Base-by-base conservation (phyloP, 2,329 filamentous ascomycete species). In the Zopfia rhizophila region DNA sequence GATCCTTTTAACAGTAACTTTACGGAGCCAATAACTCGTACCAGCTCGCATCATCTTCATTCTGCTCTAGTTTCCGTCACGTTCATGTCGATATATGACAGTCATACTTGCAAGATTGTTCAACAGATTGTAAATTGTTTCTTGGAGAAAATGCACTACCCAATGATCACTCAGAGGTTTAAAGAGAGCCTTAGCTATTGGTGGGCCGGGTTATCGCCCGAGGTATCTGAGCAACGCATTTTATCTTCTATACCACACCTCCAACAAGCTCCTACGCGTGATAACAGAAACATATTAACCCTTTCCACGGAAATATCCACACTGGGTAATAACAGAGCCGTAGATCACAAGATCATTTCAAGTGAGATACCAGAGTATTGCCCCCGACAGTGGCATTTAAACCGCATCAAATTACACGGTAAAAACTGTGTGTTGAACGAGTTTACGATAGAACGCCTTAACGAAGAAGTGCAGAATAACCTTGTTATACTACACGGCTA, bases 401-500 rank as follows among this genome's bases (percentile, higher is more conserved):
- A 88, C 49, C 86, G 97, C 78, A 90, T 99, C 8, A 77, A 87
- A 53, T 78, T 99, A 45, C 85, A 87, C 12, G 94, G 94, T 41
- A 94, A 92, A 71, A 85, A 96, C 68, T 84, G 94, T 37, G 89
- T 87, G 3, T 72, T 99, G 52, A 97, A 99, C 66, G 94, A 99
- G 67, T 94, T 97, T 70, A 91, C 89, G 1, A 84, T 99, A 2
- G 90, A 96, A 74, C 82, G 92, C 37, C 75, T 91, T 1, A 90
- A 86, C 24, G 92, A 97, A 66, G 74, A 86, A 4, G 83, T 85
- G 0, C 87, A 95, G 33, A 87, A 97, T 65, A 94, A 90, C 30
- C 79, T 99, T 12, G 93, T 99, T 32, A 96, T 99, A 84, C 78
- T 99, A 4, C 94, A 99, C 68, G 94, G 94, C 51, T 99, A 99